Percentiles rank a stretch among this genome's conserved stretches.
These are phyloP conservation scores for Dothidotthia symphoricarpi DNA, from an alignment of 2,329 filamentous ascomycete genomes.

Conservation along the genomic window DNA sequence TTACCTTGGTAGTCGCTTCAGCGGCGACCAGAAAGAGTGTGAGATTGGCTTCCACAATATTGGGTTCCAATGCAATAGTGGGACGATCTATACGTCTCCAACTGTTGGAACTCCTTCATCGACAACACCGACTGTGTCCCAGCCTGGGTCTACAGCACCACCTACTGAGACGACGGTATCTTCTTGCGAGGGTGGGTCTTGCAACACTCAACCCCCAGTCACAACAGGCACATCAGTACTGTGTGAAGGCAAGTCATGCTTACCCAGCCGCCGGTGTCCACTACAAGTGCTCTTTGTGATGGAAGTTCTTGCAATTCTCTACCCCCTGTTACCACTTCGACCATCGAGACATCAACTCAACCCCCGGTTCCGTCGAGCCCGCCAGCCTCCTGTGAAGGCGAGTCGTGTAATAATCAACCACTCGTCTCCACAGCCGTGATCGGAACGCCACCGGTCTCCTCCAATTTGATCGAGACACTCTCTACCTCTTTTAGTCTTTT, in stretches of 20 bases:
- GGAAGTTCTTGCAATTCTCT: too few relatives aligned
- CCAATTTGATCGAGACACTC: neutral
- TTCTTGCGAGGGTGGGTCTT: conserved; percentile 8
- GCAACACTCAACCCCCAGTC: conserved; percentile 4
- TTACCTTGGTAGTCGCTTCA: conserved; percentile 51
- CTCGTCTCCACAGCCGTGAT: too few relatives aligned
- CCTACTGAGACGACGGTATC: conserved; percentile 9
- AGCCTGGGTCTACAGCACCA: conserved; percentile 7
- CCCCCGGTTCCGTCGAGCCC: too few relatives aligned
- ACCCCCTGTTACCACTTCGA: too few relatives aligned
- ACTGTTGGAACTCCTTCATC: conserved; percentile 14
- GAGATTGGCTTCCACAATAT: conserved; percentile 72
- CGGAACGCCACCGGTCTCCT: neutral
- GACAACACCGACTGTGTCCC: conserved; percentile 8
- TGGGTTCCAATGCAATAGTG: conserved; percentile 66
- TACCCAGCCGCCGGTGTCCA: too few relatives aligned
- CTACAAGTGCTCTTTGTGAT: too few relatives aligned
- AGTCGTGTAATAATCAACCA: too few relatives aligned
- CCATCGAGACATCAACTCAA: too few relatives aligned
- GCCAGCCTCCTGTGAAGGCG: too few relatives aligned
- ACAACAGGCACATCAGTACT: too few relatives aligned
- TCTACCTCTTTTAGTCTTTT: conserved; percentile 1
- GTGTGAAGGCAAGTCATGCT: too few relatives aligned
- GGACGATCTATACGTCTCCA: conserved; percentile 23
- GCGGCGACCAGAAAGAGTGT: conserved; percentile 59